phyloP scores from a whole-genome alignment of 768 basidiomycete species.

The Kwoniella mangroviensis region DNA sequence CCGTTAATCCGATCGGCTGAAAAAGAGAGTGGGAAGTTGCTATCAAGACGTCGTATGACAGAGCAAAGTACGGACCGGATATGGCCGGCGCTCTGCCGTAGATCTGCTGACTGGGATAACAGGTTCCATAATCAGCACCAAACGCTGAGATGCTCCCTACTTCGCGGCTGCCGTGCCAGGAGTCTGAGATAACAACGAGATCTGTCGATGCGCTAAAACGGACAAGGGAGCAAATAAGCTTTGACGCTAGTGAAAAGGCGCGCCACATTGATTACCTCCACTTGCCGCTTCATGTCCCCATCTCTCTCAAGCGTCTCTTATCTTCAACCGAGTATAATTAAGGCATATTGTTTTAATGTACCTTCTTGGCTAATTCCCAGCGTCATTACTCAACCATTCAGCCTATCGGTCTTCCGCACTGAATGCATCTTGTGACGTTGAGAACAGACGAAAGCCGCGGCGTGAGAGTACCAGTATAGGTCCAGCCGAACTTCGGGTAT shows the following conservation, averaged over 20 bases:
- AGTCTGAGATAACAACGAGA: neutral
- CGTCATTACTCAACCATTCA: neutral
- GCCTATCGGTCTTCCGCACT: neutral
- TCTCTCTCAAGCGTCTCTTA: neutral
- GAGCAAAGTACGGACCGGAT: no score
- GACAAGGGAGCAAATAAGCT: neutral
- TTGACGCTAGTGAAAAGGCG: neutral
- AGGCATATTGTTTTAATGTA: neutral
- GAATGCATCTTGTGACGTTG: no score
- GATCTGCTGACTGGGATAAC: no score
- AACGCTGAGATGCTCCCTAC: no score
- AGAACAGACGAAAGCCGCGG: neutral
- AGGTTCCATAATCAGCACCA: no score
- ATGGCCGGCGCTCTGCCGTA: no score
- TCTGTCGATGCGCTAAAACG: neutral
- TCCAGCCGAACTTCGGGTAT: neutral
- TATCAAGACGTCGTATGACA: neutral
- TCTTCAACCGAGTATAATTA: neutral
- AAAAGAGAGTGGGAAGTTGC: neutral
- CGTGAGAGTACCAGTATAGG: neutral
- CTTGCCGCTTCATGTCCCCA: neutral
- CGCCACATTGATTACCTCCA: no score
- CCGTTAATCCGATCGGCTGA: slow-evolving; percentile 6
- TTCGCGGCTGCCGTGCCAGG: no score
- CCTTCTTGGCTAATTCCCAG: neutral